These are phyloP conservation scores for Trypanosoma melophagium DNA, from an alignment of 208 protist genomes.

Conservation along the genomic window DNA sequence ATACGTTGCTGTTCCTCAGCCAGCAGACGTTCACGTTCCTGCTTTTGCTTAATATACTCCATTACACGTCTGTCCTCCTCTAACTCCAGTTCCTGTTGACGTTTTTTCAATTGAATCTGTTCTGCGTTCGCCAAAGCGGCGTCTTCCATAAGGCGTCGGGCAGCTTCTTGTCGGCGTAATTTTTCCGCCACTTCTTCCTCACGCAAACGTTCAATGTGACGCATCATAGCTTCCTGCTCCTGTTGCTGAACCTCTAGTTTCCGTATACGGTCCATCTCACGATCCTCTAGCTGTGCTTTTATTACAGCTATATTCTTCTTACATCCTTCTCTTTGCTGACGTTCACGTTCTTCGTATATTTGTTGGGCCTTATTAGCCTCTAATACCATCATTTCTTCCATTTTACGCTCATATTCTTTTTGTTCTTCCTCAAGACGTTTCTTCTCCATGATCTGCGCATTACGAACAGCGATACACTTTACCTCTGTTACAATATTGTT, in stretches of 20 bases:
- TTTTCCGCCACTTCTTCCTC: conserved; percentile 88
- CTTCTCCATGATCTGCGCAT: conserved; percentile 88
- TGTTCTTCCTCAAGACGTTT: conserved; percentile 59
- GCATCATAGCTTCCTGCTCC: conserved; percentile 92
- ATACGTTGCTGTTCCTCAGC: conserved; percentile 85
- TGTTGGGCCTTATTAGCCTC: conserved; percentile 86
- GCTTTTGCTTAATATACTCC: conserved; percentile 85
- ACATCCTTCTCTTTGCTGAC: conserved; percentile 76
- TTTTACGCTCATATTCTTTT: conserved; percentile 59
- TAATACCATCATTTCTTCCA: conserved; percentile 81
- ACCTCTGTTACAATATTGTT: conserved; percentile 90
- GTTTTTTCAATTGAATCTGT: conserved; percentile 90
- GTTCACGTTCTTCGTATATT: conserved; percentile 91
- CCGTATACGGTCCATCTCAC: conserved; percentile 85
- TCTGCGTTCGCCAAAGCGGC: conserved; percentile 92
- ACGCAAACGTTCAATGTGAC: conserved; percentile 85
- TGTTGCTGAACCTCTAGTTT: conserved; percentile 89
- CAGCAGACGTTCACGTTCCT: conserved; percentile 83
- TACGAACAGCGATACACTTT: conserved; percentile 89
- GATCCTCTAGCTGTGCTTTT: conserved; percentile 87
- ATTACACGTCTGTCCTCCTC: conserved; percentile 90
- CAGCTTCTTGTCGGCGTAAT: conserved; percentile 71
- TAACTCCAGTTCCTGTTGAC: conserved; percentile 61
- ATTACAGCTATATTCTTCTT: conserved; percentile 81
- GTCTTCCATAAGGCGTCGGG: conserved; percentile 87